phyloP scores from a whole-genome alignment of 768 basidiomycete genomes.

The Amylocystis lapponica region DNA sequence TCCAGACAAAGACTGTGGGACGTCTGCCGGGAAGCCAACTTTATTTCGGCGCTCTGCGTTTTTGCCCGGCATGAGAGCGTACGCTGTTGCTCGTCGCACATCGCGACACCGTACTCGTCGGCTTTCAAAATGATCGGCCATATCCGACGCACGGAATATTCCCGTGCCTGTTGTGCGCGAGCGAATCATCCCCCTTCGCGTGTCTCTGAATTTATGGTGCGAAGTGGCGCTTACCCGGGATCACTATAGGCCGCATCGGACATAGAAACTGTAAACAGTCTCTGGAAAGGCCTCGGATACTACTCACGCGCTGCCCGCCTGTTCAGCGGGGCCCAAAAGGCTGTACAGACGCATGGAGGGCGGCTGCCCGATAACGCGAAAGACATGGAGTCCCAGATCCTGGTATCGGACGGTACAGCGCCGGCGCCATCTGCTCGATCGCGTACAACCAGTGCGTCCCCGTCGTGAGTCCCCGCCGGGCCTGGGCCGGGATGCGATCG shows the following conservation, averaged over 20 bases:
- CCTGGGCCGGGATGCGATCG: background rate
- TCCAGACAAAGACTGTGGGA: no score
- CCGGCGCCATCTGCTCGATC: slow-evolving; percentile 80
- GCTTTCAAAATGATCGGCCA: no score
- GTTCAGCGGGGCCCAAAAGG: slow-evolving; percentile 78
- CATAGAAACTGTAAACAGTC: slow-evolving; percentile 78
- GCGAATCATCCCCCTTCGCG: no score
- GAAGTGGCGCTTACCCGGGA: no score
- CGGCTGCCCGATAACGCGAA: slow-evolving; percentile 74
- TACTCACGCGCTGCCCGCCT: slow-evolving; percentile 83
- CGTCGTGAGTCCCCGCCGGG: slow-evolving; percentile 51
- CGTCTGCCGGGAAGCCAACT: no score
- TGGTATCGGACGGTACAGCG: slow-evolving; percentile 86
- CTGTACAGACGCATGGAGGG: slow-evolving; percentile 58
- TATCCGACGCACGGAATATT: no score
- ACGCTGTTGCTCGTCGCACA: no score
- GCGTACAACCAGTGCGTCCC: slow-evolving; percentile 81
- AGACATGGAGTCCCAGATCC: slow-evolving; percentile 81
- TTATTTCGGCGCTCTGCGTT: no score
- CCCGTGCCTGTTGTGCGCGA: no score
- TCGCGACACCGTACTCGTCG: no score
- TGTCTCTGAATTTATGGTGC: background rate
- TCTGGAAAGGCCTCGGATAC: slow-evolving; percentile 93
- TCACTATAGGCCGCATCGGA: slow-evolving; percentile 56
- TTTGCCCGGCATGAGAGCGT: no score